Base-by-base conservation (phyloP, 2,329 filamentous ascomycete species). In the Ceratocystis variospora region DNA sequence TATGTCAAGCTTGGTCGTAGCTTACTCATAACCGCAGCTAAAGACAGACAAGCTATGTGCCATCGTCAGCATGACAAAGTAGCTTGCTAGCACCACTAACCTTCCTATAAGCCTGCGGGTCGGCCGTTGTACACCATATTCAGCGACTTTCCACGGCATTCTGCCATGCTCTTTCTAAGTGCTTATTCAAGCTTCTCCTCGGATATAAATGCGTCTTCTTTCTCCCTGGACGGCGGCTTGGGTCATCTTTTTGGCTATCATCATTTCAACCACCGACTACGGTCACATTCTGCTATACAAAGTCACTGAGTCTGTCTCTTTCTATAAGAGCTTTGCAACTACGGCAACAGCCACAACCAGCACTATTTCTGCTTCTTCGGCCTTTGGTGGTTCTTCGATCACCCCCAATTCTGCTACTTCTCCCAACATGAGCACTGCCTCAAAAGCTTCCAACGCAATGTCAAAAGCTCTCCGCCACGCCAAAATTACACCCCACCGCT, bases 401-500 rank as follows among this genome's bases (percentile, higher is more conserved):
- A 68, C 57, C 19, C 50, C 67, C 28, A 65, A 61, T 28, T 31
- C 53, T 41, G 55, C 66, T 45, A 67, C 71, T 12, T 45, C 41
- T 3, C 59, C 64, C 64, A 57, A 67, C 65, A 75, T 73, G 72
- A 68, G 76, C 72, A 78, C 75, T 71, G 68, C 73, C 2, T 69
- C 74, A 71, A 80, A 77, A 70, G 64, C 72, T 7, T 71, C 70
- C 69, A 77, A 73, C 71, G 77, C 77, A 71, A 87, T 87, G 83
- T 80, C 84, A 66, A 85, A 83, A 74, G 77, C 81, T 48, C 83
- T 88, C 68, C 76, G 79, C 46, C 82, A 87, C 75, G 86, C 85
- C 71, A 89, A 88, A 72, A 87, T 95, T 77, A 83, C 82, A 46
- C 87, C 87, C 64, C 88, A 91, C 70, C 84, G 83, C 67, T 94